phyloP scores from a whole-genome alignment of 148 eudicot genomes.

The Fagopyrum tataricum region DNA sequence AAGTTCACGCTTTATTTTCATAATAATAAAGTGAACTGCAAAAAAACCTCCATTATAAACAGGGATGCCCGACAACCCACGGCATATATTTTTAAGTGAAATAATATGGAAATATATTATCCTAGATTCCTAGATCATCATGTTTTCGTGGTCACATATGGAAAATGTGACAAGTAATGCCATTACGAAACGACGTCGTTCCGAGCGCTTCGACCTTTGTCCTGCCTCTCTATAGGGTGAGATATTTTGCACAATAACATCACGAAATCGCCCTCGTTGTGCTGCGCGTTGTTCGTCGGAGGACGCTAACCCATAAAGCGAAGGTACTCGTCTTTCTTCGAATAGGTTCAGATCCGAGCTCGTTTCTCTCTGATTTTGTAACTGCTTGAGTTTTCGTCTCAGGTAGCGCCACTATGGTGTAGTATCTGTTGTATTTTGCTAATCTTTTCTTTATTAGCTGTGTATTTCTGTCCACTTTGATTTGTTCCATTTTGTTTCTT shows the following conservation, averaged over 20 bases:
- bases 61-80: too few relatives aligned
- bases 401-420: neutral
- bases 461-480: neutral
- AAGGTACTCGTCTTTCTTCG: slow-evolving; percentile 3
- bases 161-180: neutral
- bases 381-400: neutral
- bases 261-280: neutral
- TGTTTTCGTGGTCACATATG: too few relatives aligned
- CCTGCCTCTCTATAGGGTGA: neutral
- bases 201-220: neutral
- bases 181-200: slow-evolving; percentile 5
- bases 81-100: too few relatives aligned
- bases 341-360: neutral
- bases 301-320: neutral
- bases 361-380: neutral
- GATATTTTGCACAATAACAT: neutral
- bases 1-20: too few relatives aligned
- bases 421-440: neutral
- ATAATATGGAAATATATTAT: too few relatives aligned
- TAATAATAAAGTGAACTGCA: too few relatives aligned
- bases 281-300: neutral
- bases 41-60: too few relatives aligned
- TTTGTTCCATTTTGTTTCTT: neutral
- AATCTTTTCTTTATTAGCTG: neutral
- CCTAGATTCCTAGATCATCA: too few relatives aligned